phyloP scores from a whole-genome alignment of 164 flowering plant genomes.

The Platanus orientalis region DNA sequence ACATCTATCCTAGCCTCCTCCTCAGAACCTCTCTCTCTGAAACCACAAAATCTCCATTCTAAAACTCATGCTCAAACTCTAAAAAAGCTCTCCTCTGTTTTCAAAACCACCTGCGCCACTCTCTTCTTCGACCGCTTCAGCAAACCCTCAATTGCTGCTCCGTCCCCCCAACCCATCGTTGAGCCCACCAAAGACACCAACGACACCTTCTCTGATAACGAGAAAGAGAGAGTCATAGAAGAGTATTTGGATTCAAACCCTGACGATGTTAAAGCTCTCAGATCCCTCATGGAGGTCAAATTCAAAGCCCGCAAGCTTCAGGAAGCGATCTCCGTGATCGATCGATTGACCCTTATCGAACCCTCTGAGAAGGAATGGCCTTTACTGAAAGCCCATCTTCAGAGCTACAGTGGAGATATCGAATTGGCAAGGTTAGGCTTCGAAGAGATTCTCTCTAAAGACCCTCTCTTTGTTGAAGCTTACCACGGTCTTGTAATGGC shows the following conservation, averaged over 20 bases:
- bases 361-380: slow-evolving; percentile 68
- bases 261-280: slow-evolving; percentile 43
- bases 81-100: slow-evolving; percentile 20
- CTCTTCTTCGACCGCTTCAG: slow-evolving; percentile 41
- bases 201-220: slow-evolving; percentile 23
- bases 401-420: slow-evolving; percentile 42
- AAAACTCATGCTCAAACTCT: too few species aligned
- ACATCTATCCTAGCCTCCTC: too few species aligned
- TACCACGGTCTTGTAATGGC: slow-evolving; percentile 76
- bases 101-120: slow-evolving; percentile 48
- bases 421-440: slow-evolving; percentile 48
- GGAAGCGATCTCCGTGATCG: slow-evolving; percentile 50
- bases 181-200: slow-evolving; percentile 16
- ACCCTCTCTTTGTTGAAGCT: slow-evolving; percentile 73
- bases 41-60: too few species aligned
- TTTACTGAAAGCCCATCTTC: slow-evolving; percentile 51
- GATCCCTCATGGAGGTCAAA: slow-evolving; percentile 58
- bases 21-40: too few species aligned
- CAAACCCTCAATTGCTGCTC: slow-evolving; percentile 41
- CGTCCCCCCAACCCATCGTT: slow-evolving; percentile 24
- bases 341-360: slow-evolving; percentile 54
- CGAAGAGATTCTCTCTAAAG: slow-evolving; percentile 52
- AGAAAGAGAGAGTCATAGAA: slow-evolving; percentile 43
- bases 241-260: slow-evolving; percentile 41
- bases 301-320: slow-evolving; percentile 46